Percentiles rank a stretch among this genome's conserved stretches.
These are phyloP conservation scores for Heterobasidion irregulare DNA, from an alignment of 1,284 basidiomycete genomes.

Conservation along the genomic window DNA sequence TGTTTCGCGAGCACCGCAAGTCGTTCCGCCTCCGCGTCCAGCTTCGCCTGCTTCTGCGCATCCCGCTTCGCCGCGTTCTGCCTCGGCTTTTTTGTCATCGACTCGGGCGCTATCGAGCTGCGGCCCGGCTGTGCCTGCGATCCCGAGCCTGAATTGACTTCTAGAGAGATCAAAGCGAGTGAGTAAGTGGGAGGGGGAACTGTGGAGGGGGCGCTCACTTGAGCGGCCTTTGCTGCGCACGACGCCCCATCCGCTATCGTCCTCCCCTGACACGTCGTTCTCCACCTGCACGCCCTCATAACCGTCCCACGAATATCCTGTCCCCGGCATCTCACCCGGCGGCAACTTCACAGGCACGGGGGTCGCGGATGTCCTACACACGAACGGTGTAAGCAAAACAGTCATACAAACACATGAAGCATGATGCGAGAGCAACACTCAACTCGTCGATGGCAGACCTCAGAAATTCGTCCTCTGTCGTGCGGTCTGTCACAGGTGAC, in stretches of 20 bases:
- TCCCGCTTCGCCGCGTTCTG: slow-evolving; percentile 59
- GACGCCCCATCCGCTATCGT: slow-evolving; percentile 61
- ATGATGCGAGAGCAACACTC: slow-evolving; percentile 16
- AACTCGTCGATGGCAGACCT: slow-evolving; percentile 65
- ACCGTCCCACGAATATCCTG: slow-evolving; percentile 66
- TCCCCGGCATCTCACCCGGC: slow-evolving; percentile 46
- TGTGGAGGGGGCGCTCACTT: background rate
- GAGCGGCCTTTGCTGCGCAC: slow-evolving; percentile 50
- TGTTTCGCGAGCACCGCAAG: slow-evolving; percentile 46
- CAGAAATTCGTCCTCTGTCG: slow-evolving; percentile 32
- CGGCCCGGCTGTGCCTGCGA: slow-evolving; percentile 8
- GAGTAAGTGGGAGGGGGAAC: background rate
- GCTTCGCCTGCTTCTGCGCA: slow-evolving; percentile 47
- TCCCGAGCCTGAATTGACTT: slow-evolving; percentile 2
- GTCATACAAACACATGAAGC: background rate
- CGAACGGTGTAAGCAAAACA: background rate
- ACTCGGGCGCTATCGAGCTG: slow-evolving; percentile 26
- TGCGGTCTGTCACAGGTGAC: slow-evolving; percentile 38
- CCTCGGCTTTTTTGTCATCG: slow-evolving; percentile 56
- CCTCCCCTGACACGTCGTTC: slow-evolving; percentile 50
- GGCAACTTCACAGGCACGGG: slow-evolving; percentile 51
- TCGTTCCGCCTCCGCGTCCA: slow-evolving; percentile 44
- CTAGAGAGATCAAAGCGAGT: background rate
- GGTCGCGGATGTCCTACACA: background rate
- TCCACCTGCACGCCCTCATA: slow-evolving; percentile 59